Evolutionary conservation across 2,329 filamentous ascomycete genomes (phyloP), one percentile per base, ranked within the genome.

Genomic region (Colletotrichum brevisporum): DNA sequence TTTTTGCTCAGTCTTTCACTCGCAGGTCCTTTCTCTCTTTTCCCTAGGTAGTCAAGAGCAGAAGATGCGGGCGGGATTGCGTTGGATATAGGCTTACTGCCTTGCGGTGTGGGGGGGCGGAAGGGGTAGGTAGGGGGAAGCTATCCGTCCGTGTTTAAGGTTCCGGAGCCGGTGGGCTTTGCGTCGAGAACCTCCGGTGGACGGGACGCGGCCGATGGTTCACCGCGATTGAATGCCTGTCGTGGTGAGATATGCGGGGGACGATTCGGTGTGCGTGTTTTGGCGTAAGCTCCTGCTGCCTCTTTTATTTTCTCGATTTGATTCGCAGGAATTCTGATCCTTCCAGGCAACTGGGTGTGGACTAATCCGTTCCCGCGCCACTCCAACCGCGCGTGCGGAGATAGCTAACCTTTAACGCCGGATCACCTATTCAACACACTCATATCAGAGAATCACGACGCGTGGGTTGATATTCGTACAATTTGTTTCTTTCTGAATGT

Each of bases 391-490:
- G 27, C 27, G 15, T 24, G 36, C 66, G 66, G 66, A 57, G 61
- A 65, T 69, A 69, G 13, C 52, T 13, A 13, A 4, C 45, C 21
- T 21, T 51, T 66, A 69, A 55, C 61, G 55, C 66, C 66, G 66
- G 45, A 45, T 54, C 13, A 13, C 31, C 31, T 36, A 36, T 36
- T 12, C 31, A 16, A 31, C n/a, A 47, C 24, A 1, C 18, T 62
- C 1, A 5, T 52, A 52, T 31, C 50, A 26, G 16, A 52, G 5
- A 31, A 16, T 18, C 18, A 26, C 47, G 24, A 6, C 18, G n/a
- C 18, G 18, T 12, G n/a, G 47, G 4, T 26, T 43, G 41, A n/a
- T 43, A 43, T n/a, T 43, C 41, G 16, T 43, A 43, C 41, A 43
- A 43, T 43, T 36, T 36, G 31, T 36, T 36, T 36, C 9, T 36